These are phyloP conservation scores for Thielaviopsis punctulata DNA, from an alignment of 2,329 filamentous ascomycete genomes.

Conservation along the genomic window DNA sequence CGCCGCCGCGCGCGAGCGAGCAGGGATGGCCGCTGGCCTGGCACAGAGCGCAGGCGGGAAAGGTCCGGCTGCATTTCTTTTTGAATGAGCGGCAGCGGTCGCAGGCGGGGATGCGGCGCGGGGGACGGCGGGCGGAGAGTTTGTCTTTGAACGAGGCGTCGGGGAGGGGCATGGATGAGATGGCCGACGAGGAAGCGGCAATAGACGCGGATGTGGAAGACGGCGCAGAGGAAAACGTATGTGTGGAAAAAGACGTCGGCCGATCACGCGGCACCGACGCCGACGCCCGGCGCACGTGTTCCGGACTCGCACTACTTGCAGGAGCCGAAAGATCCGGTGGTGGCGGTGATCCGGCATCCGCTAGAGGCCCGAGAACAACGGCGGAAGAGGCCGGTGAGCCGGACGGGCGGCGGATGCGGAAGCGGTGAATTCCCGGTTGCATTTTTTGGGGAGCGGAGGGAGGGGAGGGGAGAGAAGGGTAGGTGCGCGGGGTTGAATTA, in stretches of 20 bases:
- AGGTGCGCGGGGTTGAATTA: too few relatives aligned
- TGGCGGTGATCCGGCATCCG: background rate
- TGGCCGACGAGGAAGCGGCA: too few relatives aligned
- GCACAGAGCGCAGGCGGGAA: constrained; percentile 24
- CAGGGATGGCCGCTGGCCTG: constrained; percentile 23
- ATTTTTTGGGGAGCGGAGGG: background rate
- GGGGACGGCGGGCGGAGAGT: background rate
- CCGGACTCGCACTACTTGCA: background rate
- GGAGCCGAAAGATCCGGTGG: background rate
- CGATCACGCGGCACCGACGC: background rate
- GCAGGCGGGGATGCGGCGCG: constrained; percentile 19
- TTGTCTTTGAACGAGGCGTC: background rate
- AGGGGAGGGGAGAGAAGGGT: too few relatives aligned
- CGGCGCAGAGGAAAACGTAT: background rate
- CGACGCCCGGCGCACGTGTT: background rate
- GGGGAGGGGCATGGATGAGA: too few relatives aligned
- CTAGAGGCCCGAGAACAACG: background rate
- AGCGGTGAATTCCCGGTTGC: constrained; percentile 16
- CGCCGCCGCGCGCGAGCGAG: constrained; percentile 19
- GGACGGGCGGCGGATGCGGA: constrained; percentile 15
- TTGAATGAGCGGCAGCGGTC: constrained; percentile 28
- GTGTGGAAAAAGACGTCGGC: background rate
- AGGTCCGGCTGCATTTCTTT: constrained; percentile 27
- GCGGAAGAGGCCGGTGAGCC: background rate
- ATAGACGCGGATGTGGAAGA: background rate